Evolutionary conservation across 768 basidiomycete genomes (phyloP), one percentile per base, ranked within the genome.

Genomic region (Amanita pseudoporphyria): DNA sequence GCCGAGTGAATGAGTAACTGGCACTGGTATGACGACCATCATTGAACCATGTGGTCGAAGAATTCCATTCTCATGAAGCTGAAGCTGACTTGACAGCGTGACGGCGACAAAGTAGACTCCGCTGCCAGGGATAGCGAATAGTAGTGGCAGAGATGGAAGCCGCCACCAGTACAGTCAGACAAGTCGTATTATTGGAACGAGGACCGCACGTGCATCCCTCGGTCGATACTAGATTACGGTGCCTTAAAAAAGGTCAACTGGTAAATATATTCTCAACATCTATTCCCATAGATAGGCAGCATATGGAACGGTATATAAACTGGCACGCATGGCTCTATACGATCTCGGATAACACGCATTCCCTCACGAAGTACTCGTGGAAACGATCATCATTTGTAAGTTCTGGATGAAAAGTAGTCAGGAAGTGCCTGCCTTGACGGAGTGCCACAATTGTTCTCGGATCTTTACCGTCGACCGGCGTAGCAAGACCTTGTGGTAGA

Each of bases 351-450:
- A 81, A 52, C 7, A 93, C 86, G 58, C 87, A 91, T 58, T 82
- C 75, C 48, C 71, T 72, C 36, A 95, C 72, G 60, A 95, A 97
- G 62, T 87, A 95, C 53, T 95, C 87, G 63, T 96, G 94, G 60
- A 97, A 89, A 33, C 94, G 79, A 51, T 77, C 67, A 59, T 98
- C 95, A 50, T 74, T 72, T 19, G 89, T 93, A 39, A 98, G 70
- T 64, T 98, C 95, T 0, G 94, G 95, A 60, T 98, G 95, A 69
- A 96, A 97, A 0, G 84, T 89, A 3, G 93, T 92, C 24, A 93
- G 73, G 53, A 98, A 70, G 61, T 91, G 83, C 22, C 69, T 72
- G 22, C 94, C 94, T 60, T 96, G 89, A 3, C 83, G 79, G 14
- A 93, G 66, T 14, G 92, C 92, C 43, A 97, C 93, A 54, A 88